Conservation (phyloP, 2,329 filamentous ascomycete species). For the Pestalotiopsis sp. region DNA sequence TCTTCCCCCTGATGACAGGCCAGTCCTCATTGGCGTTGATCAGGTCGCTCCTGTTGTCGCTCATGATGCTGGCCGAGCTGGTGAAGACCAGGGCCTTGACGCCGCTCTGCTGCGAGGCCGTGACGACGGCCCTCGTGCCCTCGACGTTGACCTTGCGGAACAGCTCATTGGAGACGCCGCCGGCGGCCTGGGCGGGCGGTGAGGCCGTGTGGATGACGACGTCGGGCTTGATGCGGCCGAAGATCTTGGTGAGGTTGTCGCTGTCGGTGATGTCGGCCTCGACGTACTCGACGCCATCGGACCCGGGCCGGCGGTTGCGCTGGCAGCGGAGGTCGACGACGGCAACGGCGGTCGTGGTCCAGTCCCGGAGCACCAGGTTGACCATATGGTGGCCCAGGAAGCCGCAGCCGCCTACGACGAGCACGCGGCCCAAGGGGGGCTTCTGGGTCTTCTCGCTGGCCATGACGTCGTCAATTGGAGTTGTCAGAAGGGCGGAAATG, state of each 20-base stretch:
- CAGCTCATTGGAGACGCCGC: slow-evolving; percentile 59
- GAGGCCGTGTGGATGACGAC: slow-evolving; percentile 92
- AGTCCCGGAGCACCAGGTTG: slow-evolving; percentile 68
- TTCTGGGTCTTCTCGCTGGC: slow-evolving; percentile 25
- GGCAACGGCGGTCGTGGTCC: slow-evolving; percentile 59
- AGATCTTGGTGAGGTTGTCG: slow-evolving; percentile 61
- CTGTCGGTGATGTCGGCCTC: slow-evolving; percentile 78
- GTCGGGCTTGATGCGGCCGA: slow-evolving; percentile 71
- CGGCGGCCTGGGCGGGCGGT: slow-evolving; percentile 59
- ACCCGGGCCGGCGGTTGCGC: slow-evolving; percentile 65
- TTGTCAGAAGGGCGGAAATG: background rate
- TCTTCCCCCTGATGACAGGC: slow-evolving; percentile 72
- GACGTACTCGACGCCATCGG: slow-evolving; percentile 66
- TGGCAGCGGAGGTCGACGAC: slow-evolving; percentile 75
- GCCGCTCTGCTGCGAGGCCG: slow-evolving; percentile 69
- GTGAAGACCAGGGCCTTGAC: slow-evolving; percentile 90
- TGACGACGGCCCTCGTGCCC: slow-evolving; percentile 78
- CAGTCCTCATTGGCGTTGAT: slow-evolving; percentile 84
- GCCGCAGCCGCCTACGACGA: slow-evolving; percentile 82
- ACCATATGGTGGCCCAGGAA: slow-evolving; percentile 86
- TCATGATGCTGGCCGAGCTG: slow-evolving; percentile 83
- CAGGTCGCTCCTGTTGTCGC: slow-evolving; percentile 79
- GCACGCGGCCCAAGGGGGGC: slow-evolving; percentile 65
- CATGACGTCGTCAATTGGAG: slow-evolving; percentile 5
- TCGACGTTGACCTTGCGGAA: slow-evolving; percentile 87